These are phyloP conservation scores for Pythium coloratum DNA, from an alignment of 352 stramenopile species.

Conservation along the genomic window DNA sequence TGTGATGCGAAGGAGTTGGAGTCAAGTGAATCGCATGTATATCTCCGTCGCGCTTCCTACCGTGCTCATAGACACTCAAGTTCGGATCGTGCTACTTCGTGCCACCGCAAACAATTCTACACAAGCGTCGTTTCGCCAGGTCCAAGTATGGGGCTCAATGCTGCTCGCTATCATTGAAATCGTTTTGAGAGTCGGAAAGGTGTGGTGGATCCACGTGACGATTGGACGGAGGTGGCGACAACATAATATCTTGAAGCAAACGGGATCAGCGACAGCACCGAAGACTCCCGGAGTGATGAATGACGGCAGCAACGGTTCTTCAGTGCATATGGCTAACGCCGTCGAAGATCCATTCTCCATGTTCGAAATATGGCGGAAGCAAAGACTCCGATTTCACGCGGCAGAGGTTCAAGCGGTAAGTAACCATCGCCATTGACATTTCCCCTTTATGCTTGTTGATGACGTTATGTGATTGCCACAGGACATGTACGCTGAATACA, in stretches of 20 bases:
- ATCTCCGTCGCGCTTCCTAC: conserved; percentile 17
- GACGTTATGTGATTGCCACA: not conserved
- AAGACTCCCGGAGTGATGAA: too few relatives aligned
- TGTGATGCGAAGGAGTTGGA: conserved; percentile 7
- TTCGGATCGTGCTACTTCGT: conserved; percentile 25
- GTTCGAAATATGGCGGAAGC: conserved; percentile 33
- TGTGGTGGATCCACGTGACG: not conserved
- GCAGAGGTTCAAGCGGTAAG: conserved; percentile 35
- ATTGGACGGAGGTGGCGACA: not conserved
- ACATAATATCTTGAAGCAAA: not conserved
- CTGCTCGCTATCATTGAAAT: conserved; percentile 8
- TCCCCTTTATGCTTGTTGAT: too few relatives aligned
- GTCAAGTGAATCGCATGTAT: conserved; percentile 22
- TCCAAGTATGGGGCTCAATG: conserved; percentile 2
- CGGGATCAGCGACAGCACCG: too few relatives aligned
- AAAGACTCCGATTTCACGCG: conserved; percentile 33
- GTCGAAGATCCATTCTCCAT: not conserved
- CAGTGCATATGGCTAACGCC: too few relatives aligned
- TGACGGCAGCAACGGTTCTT: too few relatives aligned
- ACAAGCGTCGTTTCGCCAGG: not conserved
- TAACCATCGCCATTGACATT: too few relatives aligned
- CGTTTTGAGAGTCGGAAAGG: conserved; percentile 1
- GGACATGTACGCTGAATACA: conserved; percentile 58
- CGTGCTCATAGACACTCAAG: conserved; percentile 28
- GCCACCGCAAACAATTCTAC: not conserved